phyloP scores from a whole-genome alignment of 106 monocot genomes.

The Dendrobium nobile region DNA sequence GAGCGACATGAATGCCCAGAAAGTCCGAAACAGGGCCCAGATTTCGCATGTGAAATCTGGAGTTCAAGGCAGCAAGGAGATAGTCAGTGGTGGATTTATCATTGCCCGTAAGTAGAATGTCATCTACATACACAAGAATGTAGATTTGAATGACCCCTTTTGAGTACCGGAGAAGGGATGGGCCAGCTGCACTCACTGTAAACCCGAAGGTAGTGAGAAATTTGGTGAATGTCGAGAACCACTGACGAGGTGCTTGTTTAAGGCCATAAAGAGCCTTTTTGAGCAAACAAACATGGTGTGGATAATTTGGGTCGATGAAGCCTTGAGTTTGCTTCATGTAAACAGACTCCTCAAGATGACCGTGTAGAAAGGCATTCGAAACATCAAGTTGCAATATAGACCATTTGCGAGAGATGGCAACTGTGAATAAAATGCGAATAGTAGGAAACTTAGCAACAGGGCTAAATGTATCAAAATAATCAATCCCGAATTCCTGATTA shows the following conservation, averaged over 20 bases:
- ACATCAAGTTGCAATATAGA: no score
- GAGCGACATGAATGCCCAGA: neutral
- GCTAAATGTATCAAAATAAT: no score
- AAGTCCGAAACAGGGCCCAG: no score
- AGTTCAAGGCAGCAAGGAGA: no score
- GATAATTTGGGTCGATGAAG: neutral
- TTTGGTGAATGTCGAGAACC: neutral
- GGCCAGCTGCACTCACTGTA: no score
- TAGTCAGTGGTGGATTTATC: neutral
- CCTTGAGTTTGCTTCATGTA: conserved; percentile 9
- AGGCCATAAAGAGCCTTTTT: conserved; percentile 15
- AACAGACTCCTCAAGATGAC: neutral
- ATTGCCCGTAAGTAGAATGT: conserved; percentile 1
- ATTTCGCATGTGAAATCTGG: no score
- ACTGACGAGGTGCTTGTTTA: conserved; percentile 6
- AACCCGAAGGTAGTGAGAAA: neutral
- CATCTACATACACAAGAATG: conserved; percentile 9
- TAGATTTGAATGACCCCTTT: neutral
- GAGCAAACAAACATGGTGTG: conserved; percentile 4
- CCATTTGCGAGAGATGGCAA: no score
- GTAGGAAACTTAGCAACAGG: no score
- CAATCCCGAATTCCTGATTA: no score
- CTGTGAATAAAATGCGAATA: no score
- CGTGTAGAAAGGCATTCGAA: conserved; percentile 8
- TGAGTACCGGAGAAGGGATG: neutral